phyloP scores from a whole-genome alignment of 805 yeast species.

The Ogataea neopini region DNA sequence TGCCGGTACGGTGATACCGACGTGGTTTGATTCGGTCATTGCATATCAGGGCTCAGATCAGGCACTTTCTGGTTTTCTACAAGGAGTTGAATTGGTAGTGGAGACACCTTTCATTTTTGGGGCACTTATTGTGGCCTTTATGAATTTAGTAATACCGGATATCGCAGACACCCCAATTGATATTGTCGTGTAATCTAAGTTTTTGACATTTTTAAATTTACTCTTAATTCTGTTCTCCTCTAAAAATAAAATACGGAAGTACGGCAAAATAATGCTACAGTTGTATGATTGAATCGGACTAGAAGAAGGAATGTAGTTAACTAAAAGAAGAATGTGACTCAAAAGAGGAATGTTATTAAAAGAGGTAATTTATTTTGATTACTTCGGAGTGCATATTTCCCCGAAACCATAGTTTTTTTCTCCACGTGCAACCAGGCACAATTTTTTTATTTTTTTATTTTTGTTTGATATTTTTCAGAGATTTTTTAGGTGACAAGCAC shows the following conservation, averaged over 20 bases:
- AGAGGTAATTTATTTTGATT: too few species aligned
- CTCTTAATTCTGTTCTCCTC: not conserved
- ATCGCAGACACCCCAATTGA: not conserved
- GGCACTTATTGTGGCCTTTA: conserved; percentile 22
- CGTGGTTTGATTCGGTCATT: conserved; percentile 43
- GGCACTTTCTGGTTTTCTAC: conserved; percentile 40
- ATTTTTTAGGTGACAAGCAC: not conserved
- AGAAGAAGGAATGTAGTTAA: too few species aligned
- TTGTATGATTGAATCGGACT: too few species aligned
- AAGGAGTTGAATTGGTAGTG: conserved; percentile 46
- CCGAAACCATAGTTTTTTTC: not conserved
- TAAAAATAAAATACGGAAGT: too few species aligned
- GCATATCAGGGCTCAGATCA: conserved; percentile 41
- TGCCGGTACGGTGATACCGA: conserved; percentile 41
- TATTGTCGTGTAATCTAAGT: not conserved
- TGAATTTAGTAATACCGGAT: conserved; percentile 20
- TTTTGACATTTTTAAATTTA: not conserved
- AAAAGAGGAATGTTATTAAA: too few species aligned
- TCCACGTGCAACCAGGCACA: conserved; percentile 1
- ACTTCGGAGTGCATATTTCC: too few species aligned
- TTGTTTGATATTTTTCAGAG: too few species aligned
- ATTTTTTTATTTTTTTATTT: not conserved
- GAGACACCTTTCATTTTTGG: conserved; percentile 36
- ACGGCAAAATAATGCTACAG: too few species aligned
- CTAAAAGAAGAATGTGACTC: too few species aligned